Evolutionary conservation across 2,329 filamentous ascomycete genomes (phyloP).

Genomic region (Ophiostoma tasmaniense): DNA sequence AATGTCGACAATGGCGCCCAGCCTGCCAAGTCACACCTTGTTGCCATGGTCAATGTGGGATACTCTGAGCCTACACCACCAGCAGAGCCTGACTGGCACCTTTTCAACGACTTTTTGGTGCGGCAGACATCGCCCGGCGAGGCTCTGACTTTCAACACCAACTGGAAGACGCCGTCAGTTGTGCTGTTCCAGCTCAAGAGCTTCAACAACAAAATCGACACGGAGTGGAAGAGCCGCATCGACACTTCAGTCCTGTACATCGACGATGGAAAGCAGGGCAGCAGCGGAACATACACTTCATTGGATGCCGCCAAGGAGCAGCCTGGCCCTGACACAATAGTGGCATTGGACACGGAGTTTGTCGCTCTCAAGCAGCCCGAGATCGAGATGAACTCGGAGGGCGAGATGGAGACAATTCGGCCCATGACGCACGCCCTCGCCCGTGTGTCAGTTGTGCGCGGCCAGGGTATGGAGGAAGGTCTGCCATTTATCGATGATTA

Average conservation of each 20-base stretch:
- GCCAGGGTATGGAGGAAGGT: slow-evolving; percentile 67
- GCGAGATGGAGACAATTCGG: slow-evolving; percentile 81
- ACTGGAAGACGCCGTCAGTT: slow-evolving; percentile 89
- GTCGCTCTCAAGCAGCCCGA: slow-evolving; percentile 88
- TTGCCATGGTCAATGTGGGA: slow-evolving; percentile 78
- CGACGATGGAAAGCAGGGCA: slow-evolving; percentile 38
- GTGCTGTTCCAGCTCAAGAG: slow-evolving; percentile 77
- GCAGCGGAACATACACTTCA: slow-evolving; percentile 48
- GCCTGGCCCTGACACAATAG: slow-evolving; percentile 62
- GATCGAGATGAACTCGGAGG: slow-evolving; percentile 92
- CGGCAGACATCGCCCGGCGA: slow-evolving; percentile 65
- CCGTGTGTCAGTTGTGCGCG: slow-evolving; percentile 84
- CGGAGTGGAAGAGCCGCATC: slow-evolving; percentile 74
- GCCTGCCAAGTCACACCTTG: slow-evolving; percentile 73
- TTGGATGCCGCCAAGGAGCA: slow-evolving; percentile 53
- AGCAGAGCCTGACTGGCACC: slow-evolving; percentile 64
- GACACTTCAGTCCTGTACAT: slow-evolving; percentile 79
- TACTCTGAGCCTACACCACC: slow-evolving; percentile 52
- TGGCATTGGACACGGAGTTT: slow-evolving; percentile 94
- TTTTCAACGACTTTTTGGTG: slow-evolving; percentile 97
- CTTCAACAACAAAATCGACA: slow-evolving; percentile 73
- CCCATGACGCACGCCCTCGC: slow-evolving; percentile 86
- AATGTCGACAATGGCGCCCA: slow-evolving; percentile 82
- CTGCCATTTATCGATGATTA: slow-evolving; percentile 95
- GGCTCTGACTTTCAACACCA: slow-evolving; percentile 77